Evolutionary conservation across 2,329 filamentous ascomycete species (phyloP).

Genomic region (Penicillium sp.): DNA sequence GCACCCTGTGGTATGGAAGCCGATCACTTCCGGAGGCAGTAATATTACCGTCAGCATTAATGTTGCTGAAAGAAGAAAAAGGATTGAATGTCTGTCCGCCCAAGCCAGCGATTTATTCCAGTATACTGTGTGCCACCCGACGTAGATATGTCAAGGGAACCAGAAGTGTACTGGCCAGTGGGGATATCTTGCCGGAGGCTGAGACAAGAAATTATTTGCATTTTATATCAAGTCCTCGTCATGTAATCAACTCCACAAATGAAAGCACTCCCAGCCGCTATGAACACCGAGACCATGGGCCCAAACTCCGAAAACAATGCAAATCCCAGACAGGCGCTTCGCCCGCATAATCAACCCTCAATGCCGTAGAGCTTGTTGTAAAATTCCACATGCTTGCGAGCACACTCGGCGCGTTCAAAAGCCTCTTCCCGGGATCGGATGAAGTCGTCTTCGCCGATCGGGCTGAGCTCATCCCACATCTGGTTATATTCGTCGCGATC

Average conservation of each 20-base stretch:
- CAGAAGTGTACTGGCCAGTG: too few species aligned
- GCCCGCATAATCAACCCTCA: neutral
- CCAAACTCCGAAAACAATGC: neutral
- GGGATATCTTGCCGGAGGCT: too few species aligned
- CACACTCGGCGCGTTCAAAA: slow-evolving; percentile 53
- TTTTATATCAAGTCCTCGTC: neutral
- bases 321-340: neutral
- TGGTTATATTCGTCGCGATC: slow-evolving; percentile 73
- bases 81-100: too few species aligned
- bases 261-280: neutral
- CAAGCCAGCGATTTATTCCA: too few species aligned
- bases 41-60: neutral
- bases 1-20: neutral
- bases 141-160: too few species aligned
- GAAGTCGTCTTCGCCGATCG: slow-evolving; percentile 84
- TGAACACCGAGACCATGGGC: neutral
- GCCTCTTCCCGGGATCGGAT: slow-evolving; percentile 74
- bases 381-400: slow-evolving; percentile 28
- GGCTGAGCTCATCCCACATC: slow-evolving; percentile 84
- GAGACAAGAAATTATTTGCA: neutral
- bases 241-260: neutral
- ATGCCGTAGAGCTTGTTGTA: slow-evolving; percentile 2
- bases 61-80: too few species aligned
- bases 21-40: neutral
- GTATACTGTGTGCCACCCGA: too few species aligned